These are phyloP conservation scores for Flaveria sonorensis DNA, from an alignment of 129 eudicot species.

Conservation along the genomic window DNA sequence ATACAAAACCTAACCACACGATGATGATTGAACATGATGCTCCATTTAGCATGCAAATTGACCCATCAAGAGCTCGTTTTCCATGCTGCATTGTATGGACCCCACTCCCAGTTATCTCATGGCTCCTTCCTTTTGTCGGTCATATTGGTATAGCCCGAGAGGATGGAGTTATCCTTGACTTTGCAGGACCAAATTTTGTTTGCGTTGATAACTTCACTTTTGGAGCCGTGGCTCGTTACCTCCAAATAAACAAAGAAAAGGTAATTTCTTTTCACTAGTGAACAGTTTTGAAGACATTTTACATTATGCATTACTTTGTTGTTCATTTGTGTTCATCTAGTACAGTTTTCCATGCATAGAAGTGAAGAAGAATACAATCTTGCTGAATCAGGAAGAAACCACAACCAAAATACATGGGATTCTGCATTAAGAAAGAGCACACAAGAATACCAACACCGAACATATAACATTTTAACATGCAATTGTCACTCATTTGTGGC, in stretches of 20 bases:
- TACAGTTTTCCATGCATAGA: conserved; percentile 27
- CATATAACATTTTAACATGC: conserved; percentile 83
- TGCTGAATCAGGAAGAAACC: conserved; percentile 43
- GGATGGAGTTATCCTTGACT: conserved; percentile 89
- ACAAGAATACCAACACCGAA: conserved; percentile 78
- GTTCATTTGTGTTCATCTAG: conserved; percentile 7
- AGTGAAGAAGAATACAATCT: conserved; percentile 40
- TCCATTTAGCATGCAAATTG: conserved; percentile 49
- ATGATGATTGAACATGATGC: conserved; percentile 51
- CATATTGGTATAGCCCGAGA: conserved; percentile 89
- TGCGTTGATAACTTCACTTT: conserved; percentile 91
- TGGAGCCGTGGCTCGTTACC: conserved; percentile 76
- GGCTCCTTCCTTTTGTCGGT: conserved; percentile 92
- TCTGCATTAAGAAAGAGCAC: conserved; percentile 65
- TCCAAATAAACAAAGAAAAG: conserved; percentile 71
- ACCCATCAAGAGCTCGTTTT: conserved; percentile 74
- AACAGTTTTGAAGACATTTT: neutral
- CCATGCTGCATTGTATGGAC: conserved; percentile 96
- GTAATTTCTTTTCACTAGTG: conserved; percentile 31
- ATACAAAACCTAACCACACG: conserved; percentile 48
- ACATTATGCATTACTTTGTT: neutral
- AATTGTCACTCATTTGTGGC: conserved; percentile 95
- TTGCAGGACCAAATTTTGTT: conserved; percentile 94
- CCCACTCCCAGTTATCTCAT: conserved; percentile 85
- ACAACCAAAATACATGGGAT: conserved; percentile 60